Evolutionary conservation across 441 rosid species (phyloP).

Genomic region (Populus tomentosa): DNA sequence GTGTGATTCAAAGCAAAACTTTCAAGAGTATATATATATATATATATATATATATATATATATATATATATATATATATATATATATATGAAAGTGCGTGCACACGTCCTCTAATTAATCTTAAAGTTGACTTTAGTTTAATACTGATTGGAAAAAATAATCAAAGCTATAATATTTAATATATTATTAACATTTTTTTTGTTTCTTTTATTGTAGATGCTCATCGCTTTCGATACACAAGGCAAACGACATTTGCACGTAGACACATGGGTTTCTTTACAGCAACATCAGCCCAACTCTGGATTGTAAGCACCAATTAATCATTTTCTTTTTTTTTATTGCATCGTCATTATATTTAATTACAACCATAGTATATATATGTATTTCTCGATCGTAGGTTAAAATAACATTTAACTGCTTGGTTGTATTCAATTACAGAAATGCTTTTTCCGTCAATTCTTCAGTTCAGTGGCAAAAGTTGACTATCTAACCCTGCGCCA

Average conservation of each 20-base stretch:
- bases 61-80: too few species aligned
- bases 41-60: too few species aligned
- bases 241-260: slow-evolving; percentile 70
- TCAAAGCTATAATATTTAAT: not conserved
- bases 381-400: not conserved
- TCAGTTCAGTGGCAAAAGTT: slow-evolving; percentile 58
- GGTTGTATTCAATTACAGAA: slow-evolving; percentile 27
- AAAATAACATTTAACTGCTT: not conserved
- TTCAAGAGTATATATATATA: too few species aligned
- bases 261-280: slow-evolving; percentile 49
- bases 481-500: slow-evolving; percentile 78
- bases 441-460: slow-evolving; percentile 73
- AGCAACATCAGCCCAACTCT: slow-evolving; percentile 33
- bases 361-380: not conserved
- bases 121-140: too few species aligned
- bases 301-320: slow-evolving; percentile 47
- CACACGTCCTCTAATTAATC: too few species aligned
- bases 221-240: slow-evolving; percentile 49
- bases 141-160: too few species aligned
- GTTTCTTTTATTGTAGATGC: slow-evolving; percentile 34
- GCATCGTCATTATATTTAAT: too few species aligned
- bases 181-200: too few species aligned
- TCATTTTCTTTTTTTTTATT: not conserved
- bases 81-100: too few species aligned
- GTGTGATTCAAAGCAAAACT: too few species aligned